Evolutionary conservation across 192 early-diverging fungal genomes (phyloP).

Genomic region (Backusella circina): DNA sequence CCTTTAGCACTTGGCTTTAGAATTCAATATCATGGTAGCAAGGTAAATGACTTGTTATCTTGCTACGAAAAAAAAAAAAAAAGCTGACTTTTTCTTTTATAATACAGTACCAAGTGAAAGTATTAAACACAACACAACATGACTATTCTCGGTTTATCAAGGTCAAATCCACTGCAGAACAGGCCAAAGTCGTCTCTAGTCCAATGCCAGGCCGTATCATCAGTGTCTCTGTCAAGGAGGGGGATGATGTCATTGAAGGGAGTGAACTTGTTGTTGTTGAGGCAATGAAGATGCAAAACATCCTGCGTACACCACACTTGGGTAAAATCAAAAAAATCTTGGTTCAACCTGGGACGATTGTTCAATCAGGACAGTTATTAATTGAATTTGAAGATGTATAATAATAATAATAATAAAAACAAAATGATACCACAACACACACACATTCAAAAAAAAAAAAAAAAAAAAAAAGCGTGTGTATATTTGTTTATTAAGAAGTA

Average conservation of each 20-base stretch:
- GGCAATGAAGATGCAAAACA: constrained; percentile 99
- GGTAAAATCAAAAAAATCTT: constrained; percentile 78
- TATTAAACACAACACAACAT: constrained; percentile 60
- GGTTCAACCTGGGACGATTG: constrained; percentile 68
- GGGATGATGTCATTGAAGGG: constrained; percentile 75
- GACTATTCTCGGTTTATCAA: constrained; percentile 69
- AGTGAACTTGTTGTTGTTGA: constrained; percentile 84
- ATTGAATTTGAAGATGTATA: constrained; percentile 56
- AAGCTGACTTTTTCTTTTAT: neutral
- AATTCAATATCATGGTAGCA: constrained; percentile 79
- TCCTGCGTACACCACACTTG: constrained; percentile 70
- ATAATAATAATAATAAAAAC: neutral
- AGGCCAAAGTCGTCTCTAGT: constrained; percentile 67
- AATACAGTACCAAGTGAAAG: constrained; percentile 62
- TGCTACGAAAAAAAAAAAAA: too few species aligned
- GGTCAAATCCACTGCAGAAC: constrained; percentile 69
- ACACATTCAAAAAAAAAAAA: too few species aligned
- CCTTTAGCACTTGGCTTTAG: constrained; percentile 71
- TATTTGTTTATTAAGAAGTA: neutral
- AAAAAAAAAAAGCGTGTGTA: neutral
- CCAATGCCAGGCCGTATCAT: constrained; percentile 95
- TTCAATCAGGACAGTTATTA: constrained; percentile 75
- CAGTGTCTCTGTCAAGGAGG: constrained; percentile 73
- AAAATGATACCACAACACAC: neutral
- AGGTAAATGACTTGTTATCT: constrained; percentile 37